Evolutionary conservation across 1,284 basidiomycete genomes (phyloP), one percentile per base, ranked within the genome.

Genomic region (Pyrrhoderma lamaoense): DNA sequence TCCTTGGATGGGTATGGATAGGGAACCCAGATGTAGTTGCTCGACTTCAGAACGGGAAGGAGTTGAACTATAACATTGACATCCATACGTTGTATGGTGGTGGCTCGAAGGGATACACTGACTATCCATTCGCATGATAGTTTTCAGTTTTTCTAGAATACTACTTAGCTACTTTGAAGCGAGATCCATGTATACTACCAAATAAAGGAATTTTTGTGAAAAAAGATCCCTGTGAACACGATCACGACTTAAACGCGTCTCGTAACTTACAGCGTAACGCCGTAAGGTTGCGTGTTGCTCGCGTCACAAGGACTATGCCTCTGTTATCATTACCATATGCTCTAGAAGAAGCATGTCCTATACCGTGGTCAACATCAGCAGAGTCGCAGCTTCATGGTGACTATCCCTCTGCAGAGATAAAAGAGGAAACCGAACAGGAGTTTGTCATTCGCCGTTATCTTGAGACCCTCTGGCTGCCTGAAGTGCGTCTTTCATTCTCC

Each of bases 381-480:
- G 54, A 55, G 23, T 13, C 39, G 0, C 50, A 48, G 19, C 49
- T 55, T 23, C 54, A 55, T 44, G 27, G 40, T 7, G 51, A 55
- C 35, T 55, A 55, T 52, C 54, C 54, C 5, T 49, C 52, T 45
- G 47, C 14, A 51, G 51, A 16, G 31, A 16, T 37, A 18, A 34
- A 55, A 23, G 50, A 48, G 8, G 21, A 42, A 8, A 48, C 49
- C 14, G 42, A 39, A 9, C 37, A 55, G 37, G 37, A 46, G 9
- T 52, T 49, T 34, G 54, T 55, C 8, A 55, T 55, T 21, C 22
- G 54, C 19, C 38, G 46, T n/a, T 89, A 89, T 64, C 72, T 85
- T 37, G 83, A 86, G 59, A 85, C 80, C 58, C 70, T 89, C 8
- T 89, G 85, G 83, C 72, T 88, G 42, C 85, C 85, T 46, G 77